Conservation (phyloP, 768 basidiomycete genomes). For the Psilocybe tampanensis region DNA sequence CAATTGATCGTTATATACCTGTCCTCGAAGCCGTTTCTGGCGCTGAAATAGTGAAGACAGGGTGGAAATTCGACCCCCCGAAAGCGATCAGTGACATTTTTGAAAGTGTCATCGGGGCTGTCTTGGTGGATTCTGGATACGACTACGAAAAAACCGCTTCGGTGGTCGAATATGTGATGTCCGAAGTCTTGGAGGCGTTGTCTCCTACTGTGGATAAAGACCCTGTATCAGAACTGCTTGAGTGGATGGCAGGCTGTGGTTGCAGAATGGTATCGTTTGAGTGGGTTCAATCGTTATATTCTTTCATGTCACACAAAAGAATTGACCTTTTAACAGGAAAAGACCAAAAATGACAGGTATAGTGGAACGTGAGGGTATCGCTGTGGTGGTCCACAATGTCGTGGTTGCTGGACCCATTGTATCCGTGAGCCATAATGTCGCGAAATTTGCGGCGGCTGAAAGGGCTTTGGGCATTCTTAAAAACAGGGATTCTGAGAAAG, state of each 20-base stretch:
- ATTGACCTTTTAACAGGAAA: slow-evolving; percentile 19
- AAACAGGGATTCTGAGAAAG: slow-evolving; percentile 46
- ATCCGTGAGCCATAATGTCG: slow-evolving; percentile 57
- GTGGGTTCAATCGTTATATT: slow-evolving; percentile 23
- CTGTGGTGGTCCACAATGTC: slow-evolving; percentile 59
- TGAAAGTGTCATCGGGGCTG: slow-evolving; percentile 82
- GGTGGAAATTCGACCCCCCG: slow-evolving; percentile 86
- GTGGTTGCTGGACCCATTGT: slow-evolving; percentile 63
- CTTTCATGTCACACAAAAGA: too few relatives aligned
- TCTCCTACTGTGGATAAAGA: slow-evolving; percentile 64
- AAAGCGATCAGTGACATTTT: slow-evolving; percentile 85
- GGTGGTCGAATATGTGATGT: slow-evolving; percentile 65
- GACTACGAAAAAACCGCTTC: slow-evolving; percentile 68
- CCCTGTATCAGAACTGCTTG: slow-evolving; percentile 71
- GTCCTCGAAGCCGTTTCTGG: slow-evolving; percentile 56
- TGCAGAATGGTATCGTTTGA: slow-evolving; percentile 45
- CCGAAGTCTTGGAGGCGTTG: slow-evolving; percentile 63
- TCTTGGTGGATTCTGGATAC: slow-evolving; percentile 80
- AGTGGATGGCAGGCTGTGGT: slow-evolving; percentile 63
- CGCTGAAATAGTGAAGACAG: slow-evolving; percentile 63
- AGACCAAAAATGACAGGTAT: slow-evolving; percentile 18
- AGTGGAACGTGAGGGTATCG: slow-evolving; percentile 43
- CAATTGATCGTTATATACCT: slow-evolving; percentile 64
- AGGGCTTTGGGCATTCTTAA: slow-evolving; percentile 55
- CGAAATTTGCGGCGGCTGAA: slow-evolving; percentile 71